Conservation (phyloP, 371 early-diverging fungal species). For the Encephalitozoon romaleae region DNA sequence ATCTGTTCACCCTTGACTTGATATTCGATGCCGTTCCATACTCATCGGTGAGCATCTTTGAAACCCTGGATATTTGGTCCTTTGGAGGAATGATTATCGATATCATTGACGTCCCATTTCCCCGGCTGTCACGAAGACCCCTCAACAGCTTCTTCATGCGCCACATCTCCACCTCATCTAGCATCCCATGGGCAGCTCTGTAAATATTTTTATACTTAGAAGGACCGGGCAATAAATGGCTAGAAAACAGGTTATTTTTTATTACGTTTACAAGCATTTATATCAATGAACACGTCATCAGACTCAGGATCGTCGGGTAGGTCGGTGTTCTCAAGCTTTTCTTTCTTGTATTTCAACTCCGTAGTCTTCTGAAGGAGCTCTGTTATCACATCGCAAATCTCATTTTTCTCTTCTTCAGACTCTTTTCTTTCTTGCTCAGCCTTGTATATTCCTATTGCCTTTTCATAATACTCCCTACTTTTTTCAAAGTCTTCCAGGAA, state of each 20-base stretch:
- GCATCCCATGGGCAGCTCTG: constrained; percentile 15
- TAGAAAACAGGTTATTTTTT: neutral
- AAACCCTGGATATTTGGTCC: constrained; percentile 79
- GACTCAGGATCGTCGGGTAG: neutral
- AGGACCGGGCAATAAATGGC: neutral
- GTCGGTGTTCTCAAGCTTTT: constrained; percentile 10
- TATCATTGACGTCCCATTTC: constrained; percentile 99
- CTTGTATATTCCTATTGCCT: constrained; percentile 1
- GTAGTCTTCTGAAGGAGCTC: constrained; percentile 6
- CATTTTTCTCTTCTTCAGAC: constrained; percentile 15
- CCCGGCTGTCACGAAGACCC: constrained; percentile 79
- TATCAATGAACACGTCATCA: neutral
- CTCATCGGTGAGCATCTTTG: constrained; percentile 93
- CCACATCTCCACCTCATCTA: constrained; percentile 65
- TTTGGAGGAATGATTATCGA: constrained; percentile 83
- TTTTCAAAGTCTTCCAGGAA: constrained; percentile 25
- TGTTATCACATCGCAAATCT: neutral
- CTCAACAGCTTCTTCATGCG: constrained; percentile 92
- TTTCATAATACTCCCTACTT: neutral
- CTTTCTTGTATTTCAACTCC: neutral
- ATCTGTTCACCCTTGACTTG: constrained; percentile 93
- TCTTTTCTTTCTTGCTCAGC: neutral
- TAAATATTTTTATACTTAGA: neutral
- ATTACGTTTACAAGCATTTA: constrained; percentile 18
- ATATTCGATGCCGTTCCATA: constrained; percentile 99